These are phyloP conservation scores for Aspergillus japonicus DNA, from an alignment of 2,329 filamentous ascomycete genomes.

Conservation along the genomic window DNA sequence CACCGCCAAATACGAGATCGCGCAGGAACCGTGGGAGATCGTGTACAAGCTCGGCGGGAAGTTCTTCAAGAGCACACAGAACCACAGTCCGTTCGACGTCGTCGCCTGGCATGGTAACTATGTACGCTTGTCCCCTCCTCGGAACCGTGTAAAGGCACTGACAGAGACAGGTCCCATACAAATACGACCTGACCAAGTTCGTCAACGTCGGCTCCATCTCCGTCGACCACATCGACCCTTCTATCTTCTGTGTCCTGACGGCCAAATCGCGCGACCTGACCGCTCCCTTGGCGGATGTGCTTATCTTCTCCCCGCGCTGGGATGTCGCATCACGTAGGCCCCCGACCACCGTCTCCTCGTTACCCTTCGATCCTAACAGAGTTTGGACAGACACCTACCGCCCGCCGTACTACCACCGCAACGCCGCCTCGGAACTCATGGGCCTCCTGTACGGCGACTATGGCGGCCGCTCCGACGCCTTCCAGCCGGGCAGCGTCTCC, in stretches of 20 bases:
- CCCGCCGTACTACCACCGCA: slow-evolving; percentile 45
- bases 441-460: slow-evolving; percentile 39
- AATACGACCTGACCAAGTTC: slow-evolving; percentile 44
- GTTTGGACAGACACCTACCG: slow-evolving; percentile 35
- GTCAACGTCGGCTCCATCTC: slow-evolving; percentile 42
- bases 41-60: slow-evolving; percentile 62
- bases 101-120: slow-evolving; percentile 72
- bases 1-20: slow-evolving; percentile 56
- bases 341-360: background rate
- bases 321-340: slow-evolving; percentile 37
- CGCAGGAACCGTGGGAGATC: slow-evolving; percentile 58
- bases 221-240: slow-evolving; percentile 43
- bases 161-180: slow-evolving; percentile 34
- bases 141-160: background rate
- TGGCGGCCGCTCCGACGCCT: slow-evolving; percentile 35
- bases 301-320: slow-evolving; percentile 44
- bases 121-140: slow-evolving; percentile 19
- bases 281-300: slow-evolving; percentile 38
- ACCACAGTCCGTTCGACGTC: slow-evolving; percentile 68
- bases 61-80: slow-evolving; percentile 61
- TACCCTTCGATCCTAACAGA: background rate
- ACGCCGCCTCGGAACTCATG: slow-evolving; percentile 42
- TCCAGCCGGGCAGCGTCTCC: slow-evolving; percentile 35
- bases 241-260: slow-evolving; percentile 43
- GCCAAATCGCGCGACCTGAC: slow-evolving; percentile 39